Conservation (phyloP, 2,329 filamentous ascomycete genomes). For the Dothideomycetes sp. region DNA sequence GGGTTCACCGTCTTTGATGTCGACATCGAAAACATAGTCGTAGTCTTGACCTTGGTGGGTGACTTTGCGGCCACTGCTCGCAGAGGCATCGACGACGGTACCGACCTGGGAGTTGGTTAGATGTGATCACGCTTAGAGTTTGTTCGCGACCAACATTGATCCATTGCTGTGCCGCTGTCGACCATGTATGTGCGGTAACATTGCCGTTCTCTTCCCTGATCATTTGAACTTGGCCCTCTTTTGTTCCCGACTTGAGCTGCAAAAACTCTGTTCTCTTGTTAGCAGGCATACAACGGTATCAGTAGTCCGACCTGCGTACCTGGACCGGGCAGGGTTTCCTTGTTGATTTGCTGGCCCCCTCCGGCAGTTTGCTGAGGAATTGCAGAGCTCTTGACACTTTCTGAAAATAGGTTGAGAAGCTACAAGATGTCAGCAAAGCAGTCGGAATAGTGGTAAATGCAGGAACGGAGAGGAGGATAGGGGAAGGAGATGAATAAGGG, state of each 20-base stretch:
- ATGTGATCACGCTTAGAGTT: too few relatives aligned
- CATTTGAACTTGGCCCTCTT: slow-evolving; percentile 92
- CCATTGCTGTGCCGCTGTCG: slow-evolving; percentile 35
- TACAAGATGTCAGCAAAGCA: too few relatives aligned
- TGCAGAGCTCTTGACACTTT: slow-evolving; percentile 68
- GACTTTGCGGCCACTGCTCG: slow-evolving; percentile 55
- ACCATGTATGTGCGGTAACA: slow-evolving; percentile 84
- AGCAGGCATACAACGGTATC: neutral
- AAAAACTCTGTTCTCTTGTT: slow-evolving; percentile 55
- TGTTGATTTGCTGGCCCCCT: slow-evolving; percentile 57
- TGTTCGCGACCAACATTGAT: slow-evolving; percentile 7
- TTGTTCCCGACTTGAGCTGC: slow-evolving; percentile 71
- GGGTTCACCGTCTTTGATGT: slow-evolving; percentile 89
- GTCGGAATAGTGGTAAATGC: too few relatives aligned
- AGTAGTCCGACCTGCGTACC: slow-evolving; percentile 14
- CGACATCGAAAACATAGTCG: slow-evolving; percentile 93
- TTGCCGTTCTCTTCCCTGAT: slow-evolving; percentile 72
- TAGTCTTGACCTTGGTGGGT: slow-evolving; percentile 77
- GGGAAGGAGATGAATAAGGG: neutral
- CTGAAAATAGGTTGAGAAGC: slow-evolving; percentile 60
- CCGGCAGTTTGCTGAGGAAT: slow-evolving; percentile 81
- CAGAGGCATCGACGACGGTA: slow-evolving; percentile 84
- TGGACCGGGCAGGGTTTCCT: slow-evolving; percentile 79
- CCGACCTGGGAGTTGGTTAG: slow-evolving; percentile 59
- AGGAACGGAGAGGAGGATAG: neutral